phyloP scores from a whole-genome alignment of 2,329 filamentous ascomycete genomes.

The Herpotrichia juniperi region DNA sequence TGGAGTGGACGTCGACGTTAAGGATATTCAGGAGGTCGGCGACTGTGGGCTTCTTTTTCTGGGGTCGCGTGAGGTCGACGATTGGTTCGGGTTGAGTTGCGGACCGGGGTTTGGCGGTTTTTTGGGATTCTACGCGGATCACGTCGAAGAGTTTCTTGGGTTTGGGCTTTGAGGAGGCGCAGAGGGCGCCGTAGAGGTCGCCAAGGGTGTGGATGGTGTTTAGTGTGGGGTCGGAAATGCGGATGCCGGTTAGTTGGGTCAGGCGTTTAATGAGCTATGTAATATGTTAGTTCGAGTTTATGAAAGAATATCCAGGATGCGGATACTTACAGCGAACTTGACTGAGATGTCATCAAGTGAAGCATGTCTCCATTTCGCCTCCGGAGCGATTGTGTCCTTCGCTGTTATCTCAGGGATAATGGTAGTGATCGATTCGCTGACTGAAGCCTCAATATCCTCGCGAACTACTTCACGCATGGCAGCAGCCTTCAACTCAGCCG shows the following conservation, averaged over 20 bases:
- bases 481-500: slow-evolving; percentile 19
- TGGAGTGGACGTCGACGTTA: slow-evolving; percentile 45
- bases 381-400: neutral
- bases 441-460: slow-evolving; percentile 12
- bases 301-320: slow-evolving; percentile 14
- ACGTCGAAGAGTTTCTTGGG: slow-evolving; percentile 66
- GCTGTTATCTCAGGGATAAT: neutral
- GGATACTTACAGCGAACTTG: slow-evolving; percentile 43
- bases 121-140: slow-evolving; percentile 48
- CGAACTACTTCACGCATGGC: slow-evolving; percentile 18
- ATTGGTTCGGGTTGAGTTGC: no score
- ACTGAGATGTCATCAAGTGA: slow-evolving; percentile 32
- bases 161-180: slow-evolving; percentile 43
- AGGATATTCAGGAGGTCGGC: neutral
- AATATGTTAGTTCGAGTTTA: slow-evolving; percentile 7
- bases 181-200: slow-evolving; percentile 45
- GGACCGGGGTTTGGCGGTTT: neutral
- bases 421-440: slow-evolving; percentile 7
- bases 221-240: slow-evolving; percentile 74
- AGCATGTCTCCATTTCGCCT: slow-evolving; percentile 33
- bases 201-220: slow-evolving; percentile 41
- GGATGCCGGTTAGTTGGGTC: slow-evolving; percentile 79
- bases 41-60: neutral
- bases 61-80: neutral
- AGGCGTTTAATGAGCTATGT: slow-evolving; percentile 78